Conservation (phyloP, 164 flowering plant species). For the Dillenia turbinata region DNA sequence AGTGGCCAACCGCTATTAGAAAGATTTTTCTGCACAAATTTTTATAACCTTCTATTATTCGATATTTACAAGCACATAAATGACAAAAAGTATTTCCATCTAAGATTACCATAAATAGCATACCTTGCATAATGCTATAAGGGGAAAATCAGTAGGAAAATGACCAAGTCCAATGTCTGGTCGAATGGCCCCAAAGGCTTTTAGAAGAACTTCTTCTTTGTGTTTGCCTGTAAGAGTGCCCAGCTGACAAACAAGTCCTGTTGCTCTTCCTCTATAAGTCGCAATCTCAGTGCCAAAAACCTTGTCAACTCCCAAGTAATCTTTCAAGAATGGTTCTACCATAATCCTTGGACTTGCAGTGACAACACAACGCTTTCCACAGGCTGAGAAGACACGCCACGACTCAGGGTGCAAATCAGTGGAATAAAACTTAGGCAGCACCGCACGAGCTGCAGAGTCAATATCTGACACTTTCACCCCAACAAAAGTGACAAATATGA, state of each 20-base stretch:
- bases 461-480: constrained; percentile 34
- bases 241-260: constrained; percentile 30
- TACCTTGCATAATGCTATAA: constrained; percentile 45
- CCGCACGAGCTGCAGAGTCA: constrained; percentile 41
- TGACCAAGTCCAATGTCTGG: constrained; percentile 44
- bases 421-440: constrained; percentile 42
- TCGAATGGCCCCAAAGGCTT: constrained; percentile 18
- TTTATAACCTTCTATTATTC: too few species aligned
- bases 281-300: constrained; percentile 27
- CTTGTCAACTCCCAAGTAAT: constrained; percentile 24
- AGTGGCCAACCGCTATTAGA: background rate
- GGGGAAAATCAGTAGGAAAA: constrained; percentile 31
- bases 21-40: too few species aligned
- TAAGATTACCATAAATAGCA: background rate
- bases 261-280: constrained; percentile 27
- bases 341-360: constrained; percentile 30
- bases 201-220: constrained; percentile 24
- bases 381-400: constrained; percentile 38
- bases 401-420: constrained; percentile 36
- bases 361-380: constrained; percentile 31
- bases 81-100: too few species aligned
- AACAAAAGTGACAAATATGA: constrained; percentile 27
- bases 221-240: constrained; percentile 35
- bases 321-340: constrained; percentile 29
- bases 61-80: too few species aligned